Evolutionary conservation across 306 rosid species (phyloP), one percentile per base, ranked within the genome.

Genomic region (Senna tora): DNA sequence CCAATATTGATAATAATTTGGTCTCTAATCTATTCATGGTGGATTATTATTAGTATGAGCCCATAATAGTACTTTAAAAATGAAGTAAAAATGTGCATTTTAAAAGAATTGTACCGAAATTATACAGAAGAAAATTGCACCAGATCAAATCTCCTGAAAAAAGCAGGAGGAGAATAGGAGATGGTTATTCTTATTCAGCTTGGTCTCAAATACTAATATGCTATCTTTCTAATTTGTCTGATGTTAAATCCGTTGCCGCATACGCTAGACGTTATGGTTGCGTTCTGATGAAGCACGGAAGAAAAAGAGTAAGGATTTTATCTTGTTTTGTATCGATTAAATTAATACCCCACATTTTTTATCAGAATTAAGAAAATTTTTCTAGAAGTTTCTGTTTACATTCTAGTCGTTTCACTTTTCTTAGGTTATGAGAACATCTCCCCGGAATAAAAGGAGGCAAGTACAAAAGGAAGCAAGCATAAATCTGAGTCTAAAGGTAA

Each of bases 371-470:
- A 9, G 17, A 5, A 54, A 64, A 19, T 64, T 14, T 12, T 64
- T 49, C 9, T 20, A 5, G 50, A 49, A 53, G n/a, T 72, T n/a
- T 41, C 68, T 25, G n/a, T n/a, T n/a, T n/a, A 32, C 10, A 50
- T 69, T 42, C 50, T 67, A 52, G 65, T 65, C 15, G 4, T 69
- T 65, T 61, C 41, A 62, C 25, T 12, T 17, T 49, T 32, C 51
- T 46, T 88, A 93, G 96, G 87, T 70, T 90, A 84, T 81, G 93
- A 93, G 81, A 90, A 90, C 81, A 88, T 78, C 50, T 82, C 79
- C 70, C 98, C 96, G n/a, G 88, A 93, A 80, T 90, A 77, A 59
- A 90, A 93, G 87, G 88, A 93, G 81, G 98, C 86, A 54, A 56
- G 53, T 57, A 91, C 96, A 1, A 88, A 90, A 75, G 96, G 91